Base-by-base conservation (phyloP, 73 alveolate genomes). In the Chromera velia region DNA sequence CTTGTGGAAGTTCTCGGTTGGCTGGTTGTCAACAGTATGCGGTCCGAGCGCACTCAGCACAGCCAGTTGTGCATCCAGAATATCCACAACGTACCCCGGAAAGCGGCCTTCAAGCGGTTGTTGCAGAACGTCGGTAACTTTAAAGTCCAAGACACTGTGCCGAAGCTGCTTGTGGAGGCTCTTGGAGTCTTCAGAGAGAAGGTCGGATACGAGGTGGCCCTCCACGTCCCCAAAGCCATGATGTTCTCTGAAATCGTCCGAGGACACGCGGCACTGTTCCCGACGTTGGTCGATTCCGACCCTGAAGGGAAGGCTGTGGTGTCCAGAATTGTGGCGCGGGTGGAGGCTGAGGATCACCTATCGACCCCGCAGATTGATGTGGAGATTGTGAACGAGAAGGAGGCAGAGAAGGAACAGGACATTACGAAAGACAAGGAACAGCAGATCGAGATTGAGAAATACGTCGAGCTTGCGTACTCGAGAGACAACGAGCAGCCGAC, bases 361-460 rank as follows among this genome's bases (percentile, higher is more conserved):
- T 45, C 40, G 84, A 77, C 55, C 77, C 77, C 19, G 84, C 66
- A 9, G 77, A 48, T 77, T 1, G 84, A 77, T 10, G 84, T 72
- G 28, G 84, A 77, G 77, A 65, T 77, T 64, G 68, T 75, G 17
- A 76, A 75, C 0, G 77, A 77, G 72, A 76, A 77, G 84, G 84
- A 49, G 7, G 72, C 7, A 27, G 30, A 22, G 68, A 6, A 77
- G 72, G 84, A 77, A 45, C 77, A 77, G 31, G 84, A 77, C 67
- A 77, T 67, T 34, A 72, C 66, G 68, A 75, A 28, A 45, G 33
- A 27, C 24, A 33, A 66, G 34, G 83, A 76, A 26, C 34, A 40
- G 71, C 17, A 65, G 55, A 40, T 13, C 55, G 55, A 40, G 10
- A 75, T 67, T 4, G 83, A 76, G 47, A 76, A 64, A 28, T 47